Conservation (phyloP, 2,329 filamentous ascomycete genomes). For the Cladosporium sp. region DNA sequence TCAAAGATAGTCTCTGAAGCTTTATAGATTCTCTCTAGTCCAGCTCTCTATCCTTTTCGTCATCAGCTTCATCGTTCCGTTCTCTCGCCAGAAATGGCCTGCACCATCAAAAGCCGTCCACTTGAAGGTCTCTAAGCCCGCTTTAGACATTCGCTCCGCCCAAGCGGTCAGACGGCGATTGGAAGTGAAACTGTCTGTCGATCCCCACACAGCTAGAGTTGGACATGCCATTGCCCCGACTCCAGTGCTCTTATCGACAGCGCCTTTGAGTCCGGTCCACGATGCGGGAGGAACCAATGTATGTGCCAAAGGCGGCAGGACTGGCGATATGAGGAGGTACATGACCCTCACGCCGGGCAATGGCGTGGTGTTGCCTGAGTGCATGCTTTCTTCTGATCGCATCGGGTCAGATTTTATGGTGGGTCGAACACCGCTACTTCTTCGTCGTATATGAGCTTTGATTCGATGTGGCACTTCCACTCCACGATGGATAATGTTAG, state of each 20-base stretch:
- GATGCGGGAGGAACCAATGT: conserved; percentile 25
- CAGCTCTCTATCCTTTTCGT: conserved; percentile 7
- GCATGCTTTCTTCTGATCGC: conserved; percentile 28
- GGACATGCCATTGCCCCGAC: conserved; percentile 54
- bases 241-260: conserved; percentile 6
- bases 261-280: conserved; percentile 20
- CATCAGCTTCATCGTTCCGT: conserved; percentile 30
- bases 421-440: conserved; percentile 14
- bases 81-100: conserved; percentile 50
- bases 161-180: conserved; percentile 62
- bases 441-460: conserved; percentile 24
- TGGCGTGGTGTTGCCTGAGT: conserved; percentile 22
- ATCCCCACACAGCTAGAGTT: conserved; percentile 70
- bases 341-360: conserved; percentile 20
- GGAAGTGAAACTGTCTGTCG: conserved; percentile 69
- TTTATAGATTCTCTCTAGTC: not conserved
- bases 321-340: conserved; percentile 46
- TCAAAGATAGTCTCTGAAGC: not conserved
- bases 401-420: conserved; percentile 12
- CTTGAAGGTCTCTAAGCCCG: conserved; percentile 31
- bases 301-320: conserved; percentile 42
- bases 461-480: conserved; percentile 36
- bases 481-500: conserved; percentile 35
- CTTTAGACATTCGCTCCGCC: conserved; percentile 50
- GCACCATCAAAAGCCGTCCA: conserved; percentile 45